phyloP scores from a whole-genome alignment of 805 yeast species.

The Yamadazyma ubonensis region DNA sequence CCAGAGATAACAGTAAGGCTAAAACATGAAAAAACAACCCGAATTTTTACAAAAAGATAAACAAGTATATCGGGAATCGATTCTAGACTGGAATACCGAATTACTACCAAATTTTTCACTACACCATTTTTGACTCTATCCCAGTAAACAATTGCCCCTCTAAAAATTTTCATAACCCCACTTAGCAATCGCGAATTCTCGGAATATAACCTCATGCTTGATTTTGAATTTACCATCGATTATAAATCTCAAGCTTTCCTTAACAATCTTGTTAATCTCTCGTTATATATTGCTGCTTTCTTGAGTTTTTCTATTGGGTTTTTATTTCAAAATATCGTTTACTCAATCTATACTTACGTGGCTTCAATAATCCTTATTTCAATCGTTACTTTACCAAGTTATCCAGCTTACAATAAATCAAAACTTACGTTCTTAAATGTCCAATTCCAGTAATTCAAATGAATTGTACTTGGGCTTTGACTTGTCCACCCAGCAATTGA shows the following conservation, averaged over 20 bases:
- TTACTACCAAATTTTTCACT: not conserved
- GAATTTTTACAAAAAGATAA: too few relatives aligned
- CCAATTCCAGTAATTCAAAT: slow-evolving; percentile 17
- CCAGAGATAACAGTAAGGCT: too few relatives aligned
- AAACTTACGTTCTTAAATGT: slow-evolving; percentile 49
- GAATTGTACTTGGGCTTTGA: slow-evolving; percentile 69
- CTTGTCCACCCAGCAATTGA: slow-evolving; percentile 85
- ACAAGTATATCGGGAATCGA: too few relatives aligned
- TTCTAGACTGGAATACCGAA: too few relatives aligned
- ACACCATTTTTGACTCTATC: not conserved
- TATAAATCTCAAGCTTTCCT: slow-evolving; percentile 53
- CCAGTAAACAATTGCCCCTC: not conserved
- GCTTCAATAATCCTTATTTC: slow-evolving; percentile 30
- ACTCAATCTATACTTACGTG: slow-evolving; percentile 39
- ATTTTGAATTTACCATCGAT: slow-evolving; percentile 43
- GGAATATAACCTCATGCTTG: slow-evolving; percentile 10
- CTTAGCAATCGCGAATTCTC: slow-evolving; percentile 1
- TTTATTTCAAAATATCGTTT: slow-evolving; percentile 42
- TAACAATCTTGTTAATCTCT: slow-evolving; percentile 24
- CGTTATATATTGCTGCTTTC: slow-evolving; percentile 31
- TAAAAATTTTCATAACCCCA: not conserved
- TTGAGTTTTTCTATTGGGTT: slow-evolving; percentile 51
- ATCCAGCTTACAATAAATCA: slow-evolving; percentile 52
- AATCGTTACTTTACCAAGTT: slow-evolving; percentile 52
- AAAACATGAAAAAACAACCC: too few relatives aligned